These are phyloP conservation scores for Pisolithus sp. DNA, from an alignment of 768 basidiomycete species.

Conservation along the genomic window DNA sequence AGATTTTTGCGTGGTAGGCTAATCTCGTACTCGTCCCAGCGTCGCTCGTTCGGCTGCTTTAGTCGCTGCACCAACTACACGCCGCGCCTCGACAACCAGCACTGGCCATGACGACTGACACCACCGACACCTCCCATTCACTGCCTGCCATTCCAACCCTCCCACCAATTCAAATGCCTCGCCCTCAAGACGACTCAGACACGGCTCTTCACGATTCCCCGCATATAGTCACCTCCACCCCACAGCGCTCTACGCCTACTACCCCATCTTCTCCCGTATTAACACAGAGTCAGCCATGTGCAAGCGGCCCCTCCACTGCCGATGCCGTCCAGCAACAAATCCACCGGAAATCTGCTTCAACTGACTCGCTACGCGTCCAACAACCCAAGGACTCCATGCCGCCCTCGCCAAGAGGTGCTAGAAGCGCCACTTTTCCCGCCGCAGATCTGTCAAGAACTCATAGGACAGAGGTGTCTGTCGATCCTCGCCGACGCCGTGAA, in stretches of 20 bases:
- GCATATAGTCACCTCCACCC: slow-evolving; percentile 29
- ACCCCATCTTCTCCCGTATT: slow-evolving; percentile 34
- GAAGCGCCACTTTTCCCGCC: slow-evolving; percentile 32
- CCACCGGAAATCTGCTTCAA: slow-evolving; percentile 71
- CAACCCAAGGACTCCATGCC: slow-evolving; percentile 31
- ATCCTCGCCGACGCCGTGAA: slow-evolving; percentile 21
- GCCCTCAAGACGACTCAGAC: slow-evolving; percentile 15
- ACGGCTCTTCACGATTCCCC: slow-evolving; percentile 9
- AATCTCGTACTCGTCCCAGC: too few species aligned
- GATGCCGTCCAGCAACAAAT: slow-evolving; percentile 22
- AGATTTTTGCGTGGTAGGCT: too few species aligned
- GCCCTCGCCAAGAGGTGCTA: slow-evolving; percentile 31
- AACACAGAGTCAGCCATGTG: slow-evolving; percentile 1
- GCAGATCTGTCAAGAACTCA: slow-evolving; percentile 29
- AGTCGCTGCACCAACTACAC: too few species aligned
- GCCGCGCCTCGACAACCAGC: too few species aligned
- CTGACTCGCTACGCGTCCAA: slow-evolving; percentile 62
- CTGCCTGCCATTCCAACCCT: slow-evolving; percentile 36
- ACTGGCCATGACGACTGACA: too few species aligned
- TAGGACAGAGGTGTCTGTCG: slow-evolving; percentile 21
- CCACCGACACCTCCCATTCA: slow-evolving; percentile 15
- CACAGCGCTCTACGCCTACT: slow-evolving; percentile 38
- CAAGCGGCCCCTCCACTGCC: slow-evolving; percentile 10
- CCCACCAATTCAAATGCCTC: slow-evolving; percentile 40
- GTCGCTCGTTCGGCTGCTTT: too few species aligned